Evolutionary conservation across 2,329 filamentous ascomycete species (phyloP), one percentile per base, ranked within the genome.

Genomic region (Hymenoscyphus repandus): DNA sequence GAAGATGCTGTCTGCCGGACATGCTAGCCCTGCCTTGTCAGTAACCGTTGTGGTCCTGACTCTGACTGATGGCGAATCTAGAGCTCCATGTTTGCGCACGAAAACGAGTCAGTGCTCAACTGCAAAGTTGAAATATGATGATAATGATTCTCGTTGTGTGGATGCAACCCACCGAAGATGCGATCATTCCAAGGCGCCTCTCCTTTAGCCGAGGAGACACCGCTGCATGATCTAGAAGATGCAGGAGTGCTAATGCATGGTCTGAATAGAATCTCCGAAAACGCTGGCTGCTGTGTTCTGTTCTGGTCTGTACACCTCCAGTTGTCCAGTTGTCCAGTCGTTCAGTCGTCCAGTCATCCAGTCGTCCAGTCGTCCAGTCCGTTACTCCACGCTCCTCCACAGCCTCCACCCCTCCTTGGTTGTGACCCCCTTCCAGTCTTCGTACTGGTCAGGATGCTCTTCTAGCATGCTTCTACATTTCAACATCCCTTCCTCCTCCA

Each of bases 171-270:
- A n/a, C 40, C 17, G 42, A 17, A 34, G 12, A 17, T 10, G 27
- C 15, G 18, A n/a, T 22, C n/a, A 46, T 17, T 7, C 31, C 31
- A 32, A 36, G 18, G 27, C 11, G 45, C 33, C 18, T 40, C 38
- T 17, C 10, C 17, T 47, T 47, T 47, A 47, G 45, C 45, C 45
- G 45, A 47, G 13, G 45, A 47, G 45, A 5, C 45, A 47, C 45
- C n/a, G 34, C 33, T 47, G 45, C 45, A 47, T 39, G 45, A 38
- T 33, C 43, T 30, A n/a, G 34, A 47, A 30, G 33, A 38, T 33
- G 27, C 12, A 27, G 34, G 7, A 31, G 17, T 31, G 12, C 43
- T 45, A 45, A 45, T 45, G 30, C 43, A 43, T 22, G n/a, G 5
- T 41, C 11, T 17, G 15, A 37, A 37, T 17, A 37, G 42, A 33